A percentile compares a stretch with the other conserved stretches of the same genome.
Conservation (phyloP, 164 flowering plant species). For the Annona cherimola region DNA sequence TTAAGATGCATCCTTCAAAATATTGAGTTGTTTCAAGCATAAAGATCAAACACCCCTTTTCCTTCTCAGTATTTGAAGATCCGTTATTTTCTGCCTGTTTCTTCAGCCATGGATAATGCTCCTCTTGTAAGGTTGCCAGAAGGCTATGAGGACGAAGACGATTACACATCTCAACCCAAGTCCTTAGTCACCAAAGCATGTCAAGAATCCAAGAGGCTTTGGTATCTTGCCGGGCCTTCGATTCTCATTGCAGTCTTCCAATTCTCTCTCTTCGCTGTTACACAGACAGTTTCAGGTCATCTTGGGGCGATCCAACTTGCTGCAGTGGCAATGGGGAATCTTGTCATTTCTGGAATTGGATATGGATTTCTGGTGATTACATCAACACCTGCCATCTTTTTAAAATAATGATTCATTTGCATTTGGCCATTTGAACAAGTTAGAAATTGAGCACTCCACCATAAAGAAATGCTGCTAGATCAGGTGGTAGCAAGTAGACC, state of each 20-base stretch:
- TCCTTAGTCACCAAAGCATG: neutral
- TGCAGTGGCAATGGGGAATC: slow-evolving; percentile 3
- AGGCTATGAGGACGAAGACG: neutral
- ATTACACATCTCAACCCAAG: neutral
- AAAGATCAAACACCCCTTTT: neutral
- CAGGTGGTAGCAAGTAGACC: neutral
- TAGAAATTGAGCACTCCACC: no score
- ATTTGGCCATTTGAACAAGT: neutral
- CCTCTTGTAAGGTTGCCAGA: neutral
- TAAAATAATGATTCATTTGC: neutral
- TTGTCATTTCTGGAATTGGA: slow-evolving; percentile 6
- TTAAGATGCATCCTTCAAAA: neutral
- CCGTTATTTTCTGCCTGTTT: neutral
- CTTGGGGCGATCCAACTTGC: neutral
- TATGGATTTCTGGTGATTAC: slow-evolving; percentile 8
- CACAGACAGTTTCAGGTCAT: slow-evolving; percentile 8
- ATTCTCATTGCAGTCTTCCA: slow-evolving; percentile 10
- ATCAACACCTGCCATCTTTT: neutral
- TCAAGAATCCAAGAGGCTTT: slow-evolving; percentile 4
- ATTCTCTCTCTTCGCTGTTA: slow-evolving; percentile 6
- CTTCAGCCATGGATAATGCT: slow-evolving; percentile 1
- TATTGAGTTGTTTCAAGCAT: neutral
- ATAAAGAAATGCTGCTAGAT: neutral
- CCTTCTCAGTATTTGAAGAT: neutral
- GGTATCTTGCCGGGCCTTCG: slow-evolving; percentile 11